Percentiles rank a stretch among this genome's conserved stretches.
These are phyloP conservation scores for Kickxella alabastrina DNA, from an alignment of 192 early-diverging fungal species.

Conservation along the genomic window DNA sequence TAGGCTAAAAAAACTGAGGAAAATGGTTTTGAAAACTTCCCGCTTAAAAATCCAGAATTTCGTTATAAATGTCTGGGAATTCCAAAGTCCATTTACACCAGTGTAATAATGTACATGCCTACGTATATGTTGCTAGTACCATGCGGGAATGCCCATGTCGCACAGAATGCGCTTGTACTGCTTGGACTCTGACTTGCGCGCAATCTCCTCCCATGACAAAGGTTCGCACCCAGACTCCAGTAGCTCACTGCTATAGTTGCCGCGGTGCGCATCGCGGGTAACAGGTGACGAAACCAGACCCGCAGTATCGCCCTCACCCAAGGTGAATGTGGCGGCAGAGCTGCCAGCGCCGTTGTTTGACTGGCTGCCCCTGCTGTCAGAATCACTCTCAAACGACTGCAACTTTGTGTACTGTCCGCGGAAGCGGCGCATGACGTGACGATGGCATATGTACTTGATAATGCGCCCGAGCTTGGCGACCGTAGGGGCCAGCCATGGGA, in stretches of 20 bases:
- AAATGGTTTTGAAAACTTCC: too few relatives aligned
- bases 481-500: constrained; percentile 28
- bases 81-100: too few relatives aligned
- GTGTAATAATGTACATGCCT: too few relatives aligned
- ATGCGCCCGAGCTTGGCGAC: constrained; percentile 22
- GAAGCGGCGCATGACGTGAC: constrained; percentile 13
- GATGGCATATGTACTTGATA: constrained; percentile 11
- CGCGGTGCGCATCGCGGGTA: too few relatives aligned
- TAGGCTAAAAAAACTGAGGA: background rate
- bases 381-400: background rate
- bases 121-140: too few relatives aligned
- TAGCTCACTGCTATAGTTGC: constrained; percentile 7
- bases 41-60: too few relatives aligned
- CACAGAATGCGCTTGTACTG: constrained; percentile 48
- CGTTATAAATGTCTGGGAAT: too few relatives aligned
- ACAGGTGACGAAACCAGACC: too few relatives aligned
- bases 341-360: constrained; percentile 8
- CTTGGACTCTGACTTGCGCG: constrained; percentile 34
- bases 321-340: constrained; percentile 13
- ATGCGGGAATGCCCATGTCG: constrained; percentile 48
- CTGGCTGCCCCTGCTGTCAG: background rate
- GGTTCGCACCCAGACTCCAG: constrained; percentile 20
- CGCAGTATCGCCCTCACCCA: background rate
- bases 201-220: constrained; percentile 42
- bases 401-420: background rate